A percentile compares a stretch with the other conserved stretches of the same genome.
These are phyloP conservation scores for Phytopythium litorale DNA, from an alignment of 352 stramenopile species.

Conservation along the genomic window DNA sequence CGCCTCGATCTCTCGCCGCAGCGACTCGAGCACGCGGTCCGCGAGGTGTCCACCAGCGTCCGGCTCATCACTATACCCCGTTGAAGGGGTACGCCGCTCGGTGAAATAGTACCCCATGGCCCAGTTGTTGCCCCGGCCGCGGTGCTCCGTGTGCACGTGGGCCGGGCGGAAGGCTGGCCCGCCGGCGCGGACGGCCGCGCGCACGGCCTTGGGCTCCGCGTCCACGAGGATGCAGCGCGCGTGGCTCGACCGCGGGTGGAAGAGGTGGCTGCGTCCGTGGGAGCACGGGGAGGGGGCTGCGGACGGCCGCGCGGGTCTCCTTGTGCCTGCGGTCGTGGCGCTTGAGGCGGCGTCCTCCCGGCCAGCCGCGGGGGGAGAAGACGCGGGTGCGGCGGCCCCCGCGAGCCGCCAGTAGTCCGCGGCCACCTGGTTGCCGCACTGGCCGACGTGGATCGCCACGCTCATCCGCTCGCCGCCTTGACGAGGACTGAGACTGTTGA, in stretches of 20 bases:
- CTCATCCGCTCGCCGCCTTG: constrained; percentile 30
- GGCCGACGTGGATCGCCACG: constrained; percentile 60
- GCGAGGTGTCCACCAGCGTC: constrained; percentile 1
- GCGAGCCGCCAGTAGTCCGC: constrained; percentile 68
- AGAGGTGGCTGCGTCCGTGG: constrained; percentile 22
- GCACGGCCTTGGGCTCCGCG: constrained; percentile 73
- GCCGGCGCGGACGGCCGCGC: neutral
- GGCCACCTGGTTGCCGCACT: constrained; percentile 76
- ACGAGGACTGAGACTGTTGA: too few relatives aligned
- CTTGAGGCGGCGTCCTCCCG: neutral
- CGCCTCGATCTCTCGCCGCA: constrained; percentile 66
- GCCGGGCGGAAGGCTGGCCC: constrained; percentile 29
- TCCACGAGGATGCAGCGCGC: constrained; percentile 78
- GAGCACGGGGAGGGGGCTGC: neutral
- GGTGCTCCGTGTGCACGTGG: constrained; percentile 55
- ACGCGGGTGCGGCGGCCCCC: neutral
- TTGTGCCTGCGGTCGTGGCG: neutral
- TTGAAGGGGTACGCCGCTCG: neutral
- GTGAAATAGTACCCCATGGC: constrained; percentile 81
- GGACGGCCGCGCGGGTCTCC: neutral
- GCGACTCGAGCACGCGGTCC: constrained; percentile 60
- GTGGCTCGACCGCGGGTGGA: constrained; percentile 30
- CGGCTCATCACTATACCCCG: neutral
- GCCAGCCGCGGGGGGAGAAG: neutral
- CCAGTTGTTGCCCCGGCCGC: constrained; percentile 87